Evolutionary conservation across 2,329 filamentous ascomycete species (phyloP), one percentile per base, ranked within the genome.

Genomic region (Malbranchea cinnamomea): DNA sequence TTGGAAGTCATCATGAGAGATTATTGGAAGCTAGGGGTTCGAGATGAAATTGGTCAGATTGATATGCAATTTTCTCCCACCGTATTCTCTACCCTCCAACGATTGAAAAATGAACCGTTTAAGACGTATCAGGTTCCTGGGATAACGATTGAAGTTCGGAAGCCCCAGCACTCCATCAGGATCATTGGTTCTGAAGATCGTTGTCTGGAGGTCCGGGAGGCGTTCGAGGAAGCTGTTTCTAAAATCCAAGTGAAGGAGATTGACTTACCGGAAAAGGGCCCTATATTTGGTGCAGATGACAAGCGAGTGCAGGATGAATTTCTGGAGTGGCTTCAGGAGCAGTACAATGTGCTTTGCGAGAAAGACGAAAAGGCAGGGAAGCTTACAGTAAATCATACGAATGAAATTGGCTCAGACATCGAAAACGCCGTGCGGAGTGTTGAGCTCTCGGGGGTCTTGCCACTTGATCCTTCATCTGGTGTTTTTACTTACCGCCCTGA

Each of bases 1-100:
- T 45, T 45, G 10, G 53, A 58, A 34, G 45, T 31, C 19, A 50
- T 59, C 19, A 42, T 57, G 26, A 50, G 55, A 22, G 46, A 56
- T 23, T 54, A 48, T 41, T 59, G 55, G 55, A 35, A 51, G 18
- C 37, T 58, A 13, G 48, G 46, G 3, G 34, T 54, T 17, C 22
- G 32, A 9, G 44, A 42, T 14, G 53, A 57, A 33, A 32, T 48
- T 28, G 55, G 55, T 6, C 53, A 54, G 29, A 30, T 56, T 23
- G 52, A 56, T 30, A 41, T 58, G 5, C 43, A 37, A 10, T 36
- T 58, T 9, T 41, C 46, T 5, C 30, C 41, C 8, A 35, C 40
- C 5, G 36, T 36, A 5, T 36, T 58, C 12, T 43, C 43, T 5
- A 33, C 57, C 13, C 45, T 59, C 7, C 31, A 50, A 9, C 38